Evolutionary conservation across 108 stramenopile species (phyloP).

Genomic region (Chaetoceros muelleri): DNA sequence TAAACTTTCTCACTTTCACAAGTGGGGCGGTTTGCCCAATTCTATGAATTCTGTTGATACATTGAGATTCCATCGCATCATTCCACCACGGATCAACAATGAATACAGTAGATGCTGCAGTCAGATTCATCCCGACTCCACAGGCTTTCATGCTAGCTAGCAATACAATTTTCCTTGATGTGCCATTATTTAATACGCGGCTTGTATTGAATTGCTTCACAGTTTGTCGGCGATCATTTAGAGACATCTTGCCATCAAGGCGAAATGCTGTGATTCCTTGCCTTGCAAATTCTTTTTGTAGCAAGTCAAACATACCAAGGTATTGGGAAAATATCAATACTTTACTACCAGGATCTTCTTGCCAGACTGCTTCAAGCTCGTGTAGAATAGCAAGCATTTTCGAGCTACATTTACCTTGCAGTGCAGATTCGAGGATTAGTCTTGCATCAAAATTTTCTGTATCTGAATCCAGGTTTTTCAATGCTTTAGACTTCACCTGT

Average conservation of each 20-base stretch:
- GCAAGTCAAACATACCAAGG: slow-evolving; percentile 68
- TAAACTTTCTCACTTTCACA: slow-evolving; percentile 72
- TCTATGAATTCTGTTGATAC: slow-evolving; percentile 66
- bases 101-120: slow-evolving; percentile 59
- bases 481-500: too few species aligned
- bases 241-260: slow-evolving; percentile 62
- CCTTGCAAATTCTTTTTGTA: slow-evolving; percentile 25
- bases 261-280: slow-evolving; percentile 35
- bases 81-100: slow-evolving; percentile 88
- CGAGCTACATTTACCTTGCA: slow-evolving; percentile 49
- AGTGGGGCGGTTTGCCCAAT: slow-evolving; percentile 71
- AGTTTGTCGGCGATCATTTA: slow-evolving; percentile 51
- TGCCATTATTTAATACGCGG: background rate
- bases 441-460: slow-evolving; percentile 35
- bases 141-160: slow-evolving; percentile 76
- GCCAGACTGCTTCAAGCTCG: slow-evolving; percentile 66
- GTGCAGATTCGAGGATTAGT: slow-evolving; percentile 43
- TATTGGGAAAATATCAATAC: slow-evolving; percentile 76
- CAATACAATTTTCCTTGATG: slow-evolving; percentile 32
- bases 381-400: slow-evolving; percentile 58
- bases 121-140: slow-evolving; percentile 71
- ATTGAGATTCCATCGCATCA: slow-evolving; percentile 63
- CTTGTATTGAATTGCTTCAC: slow-evolving; percentile 49
- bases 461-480: too few species aligned
- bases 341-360: slow-evolving; percentile 57